Base-by-base conservation (phyloP, 768 basidiomycete genomes). In the Steccherinum ochraceum region DNA sequence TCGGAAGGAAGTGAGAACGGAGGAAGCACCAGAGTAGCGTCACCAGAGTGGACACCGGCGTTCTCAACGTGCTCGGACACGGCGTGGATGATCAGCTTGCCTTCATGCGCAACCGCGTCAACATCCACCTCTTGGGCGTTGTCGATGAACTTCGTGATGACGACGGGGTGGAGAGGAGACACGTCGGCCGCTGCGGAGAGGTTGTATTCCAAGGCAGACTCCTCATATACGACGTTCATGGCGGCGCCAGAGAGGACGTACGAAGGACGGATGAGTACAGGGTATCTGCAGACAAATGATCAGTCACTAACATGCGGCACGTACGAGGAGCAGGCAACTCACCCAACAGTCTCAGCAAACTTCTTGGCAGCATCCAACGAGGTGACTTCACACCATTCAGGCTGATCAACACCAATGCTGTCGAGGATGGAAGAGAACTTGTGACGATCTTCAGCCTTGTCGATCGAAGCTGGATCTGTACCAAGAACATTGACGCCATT, bases 51-150 rank as follows among this genome's bases (percentile, higher is more conserved):
- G 12, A 98, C 93, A 66, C 95, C 95, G 12, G 95, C 95, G 60
- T 96, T 93, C 71, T 99, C 96, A 51, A 98, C 92, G 66, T 99
- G 96, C 67, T 99, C 96, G 3, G 95, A 98, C 51, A 99, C 79
- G 48, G 95, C 95, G 60, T 98, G 95, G 24, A 99, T 80, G 46
- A 98, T 78, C 10, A 98, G 87, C 57, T 83, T 79, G 57, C 96
- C 96, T 54, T 93, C 73, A 75, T 97, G 81, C 1, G 92, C 95
- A 49, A 97, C 96, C 40, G 94, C 96, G 63, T 99, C 96, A 42
- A 98, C 83, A 56, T 99, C 96, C 55, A 99, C 95, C 67, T 98
- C 96, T 68, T 98, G 93, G 5, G 96, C 94, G 58, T 85, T 82
- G 66, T 95, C 91, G 62, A 99, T 99, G 80, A 97, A 99, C 69